Conservation (phyloP, 2,329 filamentous ascomycete genomes). For the Fusarium oligoseptatum region DNA sequence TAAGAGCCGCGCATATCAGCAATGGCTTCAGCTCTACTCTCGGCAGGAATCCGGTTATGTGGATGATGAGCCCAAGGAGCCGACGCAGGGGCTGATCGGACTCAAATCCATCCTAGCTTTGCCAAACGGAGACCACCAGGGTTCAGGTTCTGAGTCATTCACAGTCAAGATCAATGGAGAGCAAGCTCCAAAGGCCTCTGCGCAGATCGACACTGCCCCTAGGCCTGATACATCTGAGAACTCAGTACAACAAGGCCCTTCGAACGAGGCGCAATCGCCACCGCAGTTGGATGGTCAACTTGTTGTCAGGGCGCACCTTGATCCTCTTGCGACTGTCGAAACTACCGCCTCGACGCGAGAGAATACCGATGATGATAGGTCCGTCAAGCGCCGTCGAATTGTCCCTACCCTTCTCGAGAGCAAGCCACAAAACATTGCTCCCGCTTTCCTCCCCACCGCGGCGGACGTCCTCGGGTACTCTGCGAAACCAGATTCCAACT, state of each 20-base stretch:
- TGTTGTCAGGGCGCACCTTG: not conserved
- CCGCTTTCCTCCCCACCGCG: slow-evolving; percentile 44
- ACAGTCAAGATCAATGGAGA: not conserved
- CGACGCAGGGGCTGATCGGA: not conserved
- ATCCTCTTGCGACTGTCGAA: not conserved
- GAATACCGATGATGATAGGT: slow-evolving; percentile 14
- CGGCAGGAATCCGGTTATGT: slow-evolving; percentile 34
- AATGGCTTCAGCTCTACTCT: slow-evolving; percentile 45
- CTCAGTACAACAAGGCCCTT: not conserved
- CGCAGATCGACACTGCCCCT: not conserved
- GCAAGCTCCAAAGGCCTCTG: not conserved
- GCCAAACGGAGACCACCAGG: not conserved
- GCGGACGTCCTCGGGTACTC: slow-evolving; percentile 33
- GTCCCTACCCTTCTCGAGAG: slow-evolving; percentile 44
- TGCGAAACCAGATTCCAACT: not conserved
- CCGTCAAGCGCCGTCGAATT: slow-evolving; percentile 47
- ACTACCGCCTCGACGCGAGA: not conserved
- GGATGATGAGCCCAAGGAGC: slow-evolving; percentile 19
- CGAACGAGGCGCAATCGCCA: not conserved
- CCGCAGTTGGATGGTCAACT: not conserved
- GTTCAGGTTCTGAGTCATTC: not conserved
- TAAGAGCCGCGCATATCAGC: slow-evolving; percentile 63
- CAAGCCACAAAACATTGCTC: slow-evolving; percentile 26
- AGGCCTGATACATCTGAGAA: not conserved
- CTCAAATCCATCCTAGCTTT: not conserved